Conservation (phyloP, 352 stramenopile genomes). For the Phytophthora tentaculata region DNA sequence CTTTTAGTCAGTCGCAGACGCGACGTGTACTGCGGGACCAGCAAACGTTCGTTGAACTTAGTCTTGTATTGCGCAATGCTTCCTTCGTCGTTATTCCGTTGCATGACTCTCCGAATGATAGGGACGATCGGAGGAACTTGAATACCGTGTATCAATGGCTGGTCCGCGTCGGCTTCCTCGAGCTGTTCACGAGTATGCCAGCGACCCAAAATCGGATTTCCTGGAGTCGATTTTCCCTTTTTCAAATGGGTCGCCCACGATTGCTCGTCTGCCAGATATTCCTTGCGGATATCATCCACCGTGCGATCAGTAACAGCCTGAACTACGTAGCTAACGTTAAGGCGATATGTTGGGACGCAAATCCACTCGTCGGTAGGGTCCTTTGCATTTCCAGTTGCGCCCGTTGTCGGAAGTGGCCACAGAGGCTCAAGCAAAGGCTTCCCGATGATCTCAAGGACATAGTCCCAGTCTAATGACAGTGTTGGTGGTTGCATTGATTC, state of each 20-base stretch:
- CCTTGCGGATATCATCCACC: constrained; percentile 50
- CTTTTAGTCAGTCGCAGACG: constrained; percentile 69
- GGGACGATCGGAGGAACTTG: constrained; percentile 81
- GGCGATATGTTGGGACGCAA: constrained; percentile 68
- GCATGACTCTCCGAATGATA: constrained; percentile 84
- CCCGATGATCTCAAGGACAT: constrained; percentile 63
- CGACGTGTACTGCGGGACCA: constrained; percentile 77
- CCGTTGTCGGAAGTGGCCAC: constrained; percentile 61
- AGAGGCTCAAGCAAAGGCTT: constrained; percentile 70
- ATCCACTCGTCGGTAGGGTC: constrained; percentile 63
- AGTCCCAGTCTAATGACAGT: constrained; percentile 67
- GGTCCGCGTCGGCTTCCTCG: constrained; percentile 53
- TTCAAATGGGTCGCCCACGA: constrained; percentile 63
- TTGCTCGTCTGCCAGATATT: constrained; percentile 57
- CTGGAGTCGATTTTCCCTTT: constrained; percentile 64
- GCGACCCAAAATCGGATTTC: constrained; percentile 78
- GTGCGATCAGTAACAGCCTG: constrained; percentile 48
- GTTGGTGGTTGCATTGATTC: constrained; percentile 24
- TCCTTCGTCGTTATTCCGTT: constrained; percentile 71
- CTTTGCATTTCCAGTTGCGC: constrained; percentile 11
- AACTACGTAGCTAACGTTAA: constrained; percentile 78
- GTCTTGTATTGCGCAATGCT: constrained; percentile 60
- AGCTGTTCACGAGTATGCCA: constrained; percentile 79
- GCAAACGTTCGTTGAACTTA: constrained; percentile 81
- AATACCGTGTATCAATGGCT: constrained; percentile 72